A percentile compares a stretch with the other conserved stretches of the same genome.
Conservation (phyloP, 2,329 filamentous ascomycete genomes). For the Calonectria pseudoturangicola region DNA sequence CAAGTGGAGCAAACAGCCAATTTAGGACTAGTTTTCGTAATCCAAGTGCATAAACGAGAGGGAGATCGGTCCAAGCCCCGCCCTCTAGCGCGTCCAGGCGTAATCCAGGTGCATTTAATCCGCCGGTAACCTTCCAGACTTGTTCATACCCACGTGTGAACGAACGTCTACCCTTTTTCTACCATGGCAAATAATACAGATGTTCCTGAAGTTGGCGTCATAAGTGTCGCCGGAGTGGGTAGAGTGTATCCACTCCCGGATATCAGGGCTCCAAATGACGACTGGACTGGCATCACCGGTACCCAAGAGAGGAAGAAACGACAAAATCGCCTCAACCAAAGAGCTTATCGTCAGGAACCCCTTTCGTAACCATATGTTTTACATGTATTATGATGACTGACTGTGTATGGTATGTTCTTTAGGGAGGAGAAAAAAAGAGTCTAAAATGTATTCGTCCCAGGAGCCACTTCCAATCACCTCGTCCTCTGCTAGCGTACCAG, state of each 20-base stretch:
- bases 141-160: background rate
- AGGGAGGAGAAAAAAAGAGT: background rate
- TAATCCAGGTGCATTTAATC: slow-evolving; percentile 24
- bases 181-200: background rate
- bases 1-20: background rate
- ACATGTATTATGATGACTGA: background rate
- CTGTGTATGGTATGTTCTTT: background rate
- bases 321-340: slow-evolving; percentile 37
- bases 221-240: too few relatives aligned
- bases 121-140: background rate
- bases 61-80: background rate
- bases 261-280: slow-evolving; percentile 5
- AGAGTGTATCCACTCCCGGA: background rate
- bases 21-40: background rate
- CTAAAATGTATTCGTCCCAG: background rate
- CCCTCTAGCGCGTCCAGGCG: background rate
- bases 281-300: slow-evolving; percentile 33
- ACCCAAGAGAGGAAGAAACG: slow-evolving; percentile 31
- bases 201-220: background rate
- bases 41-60: slow-evolving; percentile 5
- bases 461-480: background rate
- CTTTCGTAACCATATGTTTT: background rate
- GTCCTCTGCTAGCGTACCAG: too few relatives aligned
- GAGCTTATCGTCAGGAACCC: slow-evolving; percentile 27
- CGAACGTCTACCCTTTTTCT: background rate